These are phyloP conservation scores for Juglanconis oblonga DNA, from an alignment of 2,329 filamentous ascomycete genomes.

Conservation along the genomic window DNA sequence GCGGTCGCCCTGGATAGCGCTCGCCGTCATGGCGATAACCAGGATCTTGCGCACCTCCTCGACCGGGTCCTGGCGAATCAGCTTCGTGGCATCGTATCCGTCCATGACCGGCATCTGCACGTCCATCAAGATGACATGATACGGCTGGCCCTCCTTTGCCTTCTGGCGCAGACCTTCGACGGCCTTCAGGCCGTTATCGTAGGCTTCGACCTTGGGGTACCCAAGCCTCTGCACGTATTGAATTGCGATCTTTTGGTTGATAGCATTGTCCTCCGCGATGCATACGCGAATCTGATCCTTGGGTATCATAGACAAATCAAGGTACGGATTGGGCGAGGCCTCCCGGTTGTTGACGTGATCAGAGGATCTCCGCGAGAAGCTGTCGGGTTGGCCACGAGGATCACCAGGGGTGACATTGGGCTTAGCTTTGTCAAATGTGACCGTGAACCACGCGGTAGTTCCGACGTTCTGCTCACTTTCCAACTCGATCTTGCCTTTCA, in stretches of 20 bases:
- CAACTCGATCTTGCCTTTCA: conserved; percentile 80
- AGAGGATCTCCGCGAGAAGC: conserved; percentile 19
- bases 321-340: conserved; percentile 42
- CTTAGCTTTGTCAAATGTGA: conserved; percentile 81
- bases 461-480: conserved; percentile 72
- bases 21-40: conserved; percentile 98
- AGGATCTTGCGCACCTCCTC: conserved; percentile 76
- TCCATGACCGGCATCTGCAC: conserved; percentile 94
- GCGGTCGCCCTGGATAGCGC: conserved; percentile 87
- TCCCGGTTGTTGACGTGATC: conserved; percentile 31
- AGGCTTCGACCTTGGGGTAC: conserved; percentile 78
- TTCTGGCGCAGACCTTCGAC: conserved; percentile 79
- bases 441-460: conserved; percentile 73
- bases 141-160: conserved; percentile 69
- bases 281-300: conserved; percentile 80
- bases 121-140: conserved; percentile 92
- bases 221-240: conserved; percentile 85
- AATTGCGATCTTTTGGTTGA: conserved; percentile 92
- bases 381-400: conserved; percentile 16
- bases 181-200: conserved; percentile 84
- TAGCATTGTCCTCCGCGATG: conserved; percentile 91
- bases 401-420: conserved; percentile 57
- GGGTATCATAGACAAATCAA: conserved; percentile 70
- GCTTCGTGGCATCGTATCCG: conserved; percentile 85
- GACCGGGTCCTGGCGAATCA: conserved; percentile 73